Base-by-base conservation (phyloP, 352 stramenopile genomes). In the Aphanomyces astaci region DNA sequence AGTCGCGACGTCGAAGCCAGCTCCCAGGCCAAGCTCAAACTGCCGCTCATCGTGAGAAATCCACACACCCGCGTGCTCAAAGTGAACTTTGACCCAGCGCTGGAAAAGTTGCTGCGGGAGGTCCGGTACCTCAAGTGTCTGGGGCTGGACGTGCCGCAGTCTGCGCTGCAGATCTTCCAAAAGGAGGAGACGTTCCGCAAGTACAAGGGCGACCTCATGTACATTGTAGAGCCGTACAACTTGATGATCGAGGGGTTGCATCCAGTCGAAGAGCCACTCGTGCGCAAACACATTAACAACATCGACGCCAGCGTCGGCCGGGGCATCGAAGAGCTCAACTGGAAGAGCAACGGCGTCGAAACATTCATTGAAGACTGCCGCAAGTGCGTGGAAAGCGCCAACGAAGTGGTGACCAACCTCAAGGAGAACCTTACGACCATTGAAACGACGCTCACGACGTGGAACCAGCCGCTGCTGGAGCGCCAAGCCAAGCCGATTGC, bases 171-270 rank as follows among this genome's bases (percentile, higher is more conserved):
- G 72, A 98, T 99, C 70, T 98, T 97, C 28, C 77, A 94, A 17
- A 96, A 96, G 66, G 92, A 95, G 51, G 91, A 98, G 53, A 97
- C 96, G 24, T 99, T 98, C 79, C 90, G 96, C 56, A 92, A 93
- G 73, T 98, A 97, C 82, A 97, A 92, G 13, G 94, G 90, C 1
- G 97, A 98, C 74, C 76, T 99, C 39, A 94, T 98, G 73, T 94
- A 98, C 64, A 98, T 99, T 71, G 95, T 98, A 0, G 95, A 98
- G 52, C 97, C 96, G 64, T 98, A 99, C 79, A 99, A 99, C 73
- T 87, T 87, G 25, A 97, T 98, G 75, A 94, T 98, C 63, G 92
- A 97, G 67, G 90, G 88, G 10, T 83, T 99, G 13, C 91, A 99
- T 53, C 94, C 96, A 3, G 86, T 99, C 2, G 96, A 99, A 73